These are phyloP conservation scores for Fusarium denticulatum DNA, from an alignment of 2,329 filamentous ascomycete genomes.

Conservation along the genomic window DNA sequence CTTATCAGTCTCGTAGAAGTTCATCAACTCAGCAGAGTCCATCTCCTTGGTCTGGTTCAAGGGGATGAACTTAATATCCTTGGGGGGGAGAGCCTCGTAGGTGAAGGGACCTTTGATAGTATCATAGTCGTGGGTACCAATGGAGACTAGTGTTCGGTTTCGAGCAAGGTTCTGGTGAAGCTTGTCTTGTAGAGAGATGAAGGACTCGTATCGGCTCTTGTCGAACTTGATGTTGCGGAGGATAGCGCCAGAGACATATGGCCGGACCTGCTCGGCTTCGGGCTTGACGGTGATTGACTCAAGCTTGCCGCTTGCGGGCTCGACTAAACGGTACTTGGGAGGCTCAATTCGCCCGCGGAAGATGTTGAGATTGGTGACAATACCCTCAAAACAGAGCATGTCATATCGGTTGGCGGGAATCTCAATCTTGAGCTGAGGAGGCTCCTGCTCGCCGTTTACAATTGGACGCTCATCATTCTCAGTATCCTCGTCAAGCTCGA, in stretches of 20 bases:
- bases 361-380: conserved; percentile 94
- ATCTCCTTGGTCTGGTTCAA: conserved; percentile 92
- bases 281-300: conserved; percentile 84
- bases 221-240: conserved; percentile 92
- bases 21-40: conserved; percentile 89
- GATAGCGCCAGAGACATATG: conserved; percentile 89
- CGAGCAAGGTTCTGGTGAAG: conserved; percentile 95
- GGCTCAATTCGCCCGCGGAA: conserved; percentile 81
- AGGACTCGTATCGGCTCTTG: conserved; percentile 90
- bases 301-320: conserved; percentile 77
- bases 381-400: conserved; percentile 97
- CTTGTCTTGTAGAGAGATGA: conserved; percentile 98
- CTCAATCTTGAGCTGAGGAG: conserved; percentile 96
- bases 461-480: conserved; percentile 78
- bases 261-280: conserved; percentile 80
- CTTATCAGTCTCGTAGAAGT: conserved; percentile 94
- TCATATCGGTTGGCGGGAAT: conserved; percentile 95
- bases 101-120: conserved; percentile 94
- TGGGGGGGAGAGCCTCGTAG: conserved; percentile 91
- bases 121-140: conserved; percentile 96
- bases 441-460: conserved; percentile 82
- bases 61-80: conserved; percentile 89
- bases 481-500: conserved; percentile 97
- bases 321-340: conserved; percentile 81
- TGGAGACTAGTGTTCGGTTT: conserved; percentile 92